Percentiles rank a stretch among this genome's conserved stretches.
Evolutionary conservation across 805 yeast genomes (phyloP).

Genomic region (Candida chauliodis): DNA sequence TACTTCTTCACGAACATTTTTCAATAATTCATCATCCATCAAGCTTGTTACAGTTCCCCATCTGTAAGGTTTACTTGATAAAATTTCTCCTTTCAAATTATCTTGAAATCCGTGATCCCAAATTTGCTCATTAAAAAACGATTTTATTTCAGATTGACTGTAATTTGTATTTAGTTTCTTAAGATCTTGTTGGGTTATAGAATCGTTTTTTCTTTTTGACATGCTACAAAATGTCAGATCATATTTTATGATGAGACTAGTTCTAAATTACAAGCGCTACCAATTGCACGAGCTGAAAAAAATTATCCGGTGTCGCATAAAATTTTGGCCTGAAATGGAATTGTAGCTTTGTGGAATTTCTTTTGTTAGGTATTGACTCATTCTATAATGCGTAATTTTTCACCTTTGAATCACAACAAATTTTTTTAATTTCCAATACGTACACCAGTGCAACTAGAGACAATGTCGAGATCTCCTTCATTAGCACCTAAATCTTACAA

Average conservation of each 20-base stretch:
- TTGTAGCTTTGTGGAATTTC: neutral
- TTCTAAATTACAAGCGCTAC: neutral
- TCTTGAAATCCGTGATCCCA: slow-evolving; percentile 42
- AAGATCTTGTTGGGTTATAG: neutral
- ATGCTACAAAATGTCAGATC: slow-evolving; percentile 2
- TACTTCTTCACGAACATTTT: slow-evolving; percentile 83
- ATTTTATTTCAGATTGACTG: slow-evolving; percentile 32
- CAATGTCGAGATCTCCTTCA: slow-evolving; percentile 7
- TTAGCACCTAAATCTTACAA: slow-evolving; percentile 28
- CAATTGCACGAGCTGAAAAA: too few species aligned
- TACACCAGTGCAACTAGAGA: neutral
- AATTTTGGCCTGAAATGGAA: neutral
- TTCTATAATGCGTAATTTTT: slow-evolving; percentile 3
- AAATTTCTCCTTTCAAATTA: slow-evolving; percentile 41
- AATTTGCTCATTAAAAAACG: slow-evolving; percentile 45
- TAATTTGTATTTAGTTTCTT: slow-evolving; percentile 16
- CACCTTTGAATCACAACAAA: neutral
- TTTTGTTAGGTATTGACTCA: slow-evolving; percentile 3
- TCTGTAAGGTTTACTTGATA: slow-evolving; percentile 68
- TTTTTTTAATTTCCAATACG: neutral
- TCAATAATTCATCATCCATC: slow-evolving; percentile 70
- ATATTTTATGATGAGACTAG: neutral
- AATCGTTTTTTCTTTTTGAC: slow-evolving; percentile 6
- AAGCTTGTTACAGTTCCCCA: slow-evolving; percentile 84
- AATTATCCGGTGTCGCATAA: slow-evolving; percentile 3